Evolutionary conservation across 176 grass and related monocot species (phyloP), one percentile per base, ranked within the genome.

Genomic region (Zea luxurians): DNA sequence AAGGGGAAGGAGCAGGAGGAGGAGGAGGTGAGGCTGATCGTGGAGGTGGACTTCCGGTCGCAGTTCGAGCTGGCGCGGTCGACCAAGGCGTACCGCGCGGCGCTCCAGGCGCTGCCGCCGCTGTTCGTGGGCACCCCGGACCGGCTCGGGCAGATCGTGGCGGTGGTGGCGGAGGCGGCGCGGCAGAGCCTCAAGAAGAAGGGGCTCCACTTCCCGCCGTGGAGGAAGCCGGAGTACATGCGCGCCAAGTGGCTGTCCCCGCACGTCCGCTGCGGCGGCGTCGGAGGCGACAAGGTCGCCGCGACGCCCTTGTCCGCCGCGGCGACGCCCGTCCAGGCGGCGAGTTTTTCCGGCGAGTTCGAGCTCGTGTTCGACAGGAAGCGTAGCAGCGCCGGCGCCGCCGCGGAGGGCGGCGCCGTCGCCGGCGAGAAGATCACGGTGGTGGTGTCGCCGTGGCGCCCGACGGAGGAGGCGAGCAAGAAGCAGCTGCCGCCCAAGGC

Each of bases 141-240:
- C 41, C 87, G 92, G 7, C 84, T 98, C 1, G 87, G 75, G 27
- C 68, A 90, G 83, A 98, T 94, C 78, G 85, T 98, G 18, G 61
- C 85, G 43, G 83, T 94, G 0, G 89, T 88, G 11, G 83, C 88
- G 13, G 96, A 94, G 57, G 87, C 92, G 1, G 88, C 85, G 53
- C 40, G 84, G 71, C 92, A 92, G 85, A 94, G 96, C 78, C 81
- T 94, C 3, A 87, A 90, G 78, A 94, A 98, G 83, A 98, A 94
- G 75, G 96, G 96, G 7, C 88, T 98, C 12, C 88, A 92, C 81
- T 88, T 90, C 80, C 89, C 91, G 0, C 94, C 94, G 1, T 97
- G 94, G 94, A 53, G 94, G 40, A 93, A 93, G 68, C 82, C 89
- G 15, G 91, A 93, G 78, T 97, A 97, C 85, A 97, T 93, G 87